Conservation (phyloP, 2,329 filamentous ascomycete genomes). For the Metarhizium rileyi region DNA sequence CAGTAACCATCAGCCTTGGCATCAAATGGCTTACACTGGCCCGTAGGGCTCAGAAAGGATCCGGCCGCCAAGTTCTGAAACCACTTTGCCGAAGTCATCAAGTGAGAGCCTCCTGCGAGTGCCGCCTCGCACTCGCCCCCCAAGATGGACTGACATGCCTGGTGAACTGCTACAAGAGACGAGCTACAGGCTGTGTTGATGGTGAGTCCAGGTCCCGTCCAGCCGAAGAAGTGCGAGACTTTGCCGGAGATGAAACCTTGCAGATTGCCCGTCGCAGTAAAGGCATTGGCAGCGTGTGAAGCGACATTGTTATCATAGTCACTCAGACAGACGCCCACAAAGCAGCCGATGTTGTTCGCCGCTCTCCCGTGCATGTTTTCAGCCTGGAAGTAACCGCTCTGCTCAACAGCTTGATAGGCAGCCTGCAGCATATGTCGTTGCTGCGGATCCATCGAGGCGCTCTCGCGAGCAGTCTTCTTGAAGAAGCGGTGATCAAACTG, state of each 20-base stretch:
- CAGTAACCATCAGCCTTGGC: conserved; percentile 66
- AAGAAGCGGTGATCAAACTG: conserved; percentile 60
- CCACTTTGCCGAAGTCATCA: conserved; percentile 19
- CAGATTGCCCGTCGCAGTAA: neutral
- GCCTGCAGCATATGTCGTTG: conserved; percentile 2
- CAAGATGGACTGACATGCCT: conserved; percentile 2
- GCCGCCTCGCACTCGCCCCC: conserved; percentile 50
- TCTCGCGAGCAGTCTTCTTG: conserved; percentile 62
- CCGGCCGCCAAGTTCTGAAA: conserved; percentile 15
- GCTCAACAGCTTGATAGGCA: neutral
- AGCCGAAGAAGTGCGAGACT: conserved; percentile 5
- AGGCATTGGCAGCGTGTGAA: neutral
- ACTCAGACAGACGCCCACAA: conserved; percentile 2
- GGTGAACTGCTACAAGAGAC: conserved; percentile 4
- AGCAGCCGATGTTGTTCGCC: conserved; percentile 1
- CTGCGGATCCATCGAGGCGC: conserved; percentile 44
- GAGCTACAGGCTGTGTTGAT: conserved; percentile 8
- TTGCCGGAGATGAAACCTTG: conserved; percentile 4
- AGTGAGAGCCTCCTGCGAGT: conserved; percentile 53
- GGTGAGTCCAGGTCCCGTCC: conserved; percentile 3
- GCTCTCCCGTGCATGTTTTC: neutral
- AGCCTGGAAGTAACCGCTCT: neutral
- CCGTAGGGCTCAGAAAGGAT: conserved; percentile 30
- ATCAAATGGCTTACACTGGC: conserved; percentile 6
- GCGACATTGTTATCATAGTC: conserved; percentile 7